These are phyloP conservation scores for Talaromyces sp. DNA, from an alignment of 2,329 filamentous ascomycete genomes.

Conservation along the genomic window DNA sequence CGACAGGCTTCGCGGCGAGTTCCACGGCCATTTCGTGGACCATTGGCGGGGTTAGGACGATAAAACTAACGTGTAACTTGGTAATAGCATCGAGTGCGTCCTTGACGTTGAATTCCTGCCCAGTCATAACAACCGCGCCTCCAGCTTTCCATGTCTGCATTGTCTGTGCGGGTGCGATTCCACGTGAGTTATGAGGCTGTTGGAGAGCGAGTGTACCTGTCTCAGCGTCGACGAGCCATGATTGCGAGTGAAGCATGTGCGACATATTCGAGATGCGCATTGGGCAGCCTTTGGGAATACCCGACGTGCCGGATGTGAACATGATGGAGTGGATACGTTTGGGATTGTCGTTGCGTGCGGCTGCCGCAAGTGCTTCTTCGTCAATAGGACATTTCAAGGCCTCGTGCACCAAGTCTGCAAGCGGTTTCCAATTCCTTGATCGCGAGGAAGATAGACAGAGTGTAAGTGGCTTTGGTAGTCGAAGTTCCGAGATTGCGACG, in stretches of 20 bases:
- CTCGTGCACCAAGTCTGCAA: not conserved
- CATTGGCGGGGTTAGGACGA: slow-evolving; percentile 2
- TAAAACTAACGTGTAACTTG: not conserved
- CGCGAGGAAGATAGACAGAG: not conserved
- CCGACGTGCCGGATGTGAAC: slow-evolving; percentile 2
- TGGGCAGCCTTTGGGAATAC: slow-evolving; percentile 1
- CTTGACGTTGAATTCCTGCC: not conserved
- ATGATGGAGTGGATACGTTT: slow-evolving; percentile 4
- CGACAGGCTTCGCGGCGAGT: not conserved
- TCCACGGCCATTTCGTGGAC: not conserved
- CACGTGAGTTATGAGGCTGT: not conserved
- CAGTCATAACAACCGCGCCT: slow-evolving; percentile 4
- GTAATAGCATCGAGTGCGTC: not conserved
- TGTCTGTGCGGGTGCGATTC: not conserved
- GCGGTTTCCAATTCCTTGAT: not conserved
- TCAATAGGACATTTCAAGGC: not conserved
- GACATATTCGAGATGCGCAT: not conserved
- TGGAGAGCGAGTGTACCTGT: not conserved
- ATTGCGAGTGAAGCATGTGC: not conserved
- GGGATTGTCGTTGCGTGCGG: not conserved
- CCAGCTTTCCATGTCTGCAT: slow-evolving; percentile 6
- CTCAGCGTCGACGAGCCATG: not conserved
- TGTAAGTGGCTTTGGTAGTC: not conserved
- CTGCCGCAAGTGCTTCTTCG: not conserved
- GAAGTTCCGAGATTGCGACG: not conserved